Base-by-base conservation (phyloP, 495 filamentous ascomycete species). In the Penicillium malachiteum region DNA sequence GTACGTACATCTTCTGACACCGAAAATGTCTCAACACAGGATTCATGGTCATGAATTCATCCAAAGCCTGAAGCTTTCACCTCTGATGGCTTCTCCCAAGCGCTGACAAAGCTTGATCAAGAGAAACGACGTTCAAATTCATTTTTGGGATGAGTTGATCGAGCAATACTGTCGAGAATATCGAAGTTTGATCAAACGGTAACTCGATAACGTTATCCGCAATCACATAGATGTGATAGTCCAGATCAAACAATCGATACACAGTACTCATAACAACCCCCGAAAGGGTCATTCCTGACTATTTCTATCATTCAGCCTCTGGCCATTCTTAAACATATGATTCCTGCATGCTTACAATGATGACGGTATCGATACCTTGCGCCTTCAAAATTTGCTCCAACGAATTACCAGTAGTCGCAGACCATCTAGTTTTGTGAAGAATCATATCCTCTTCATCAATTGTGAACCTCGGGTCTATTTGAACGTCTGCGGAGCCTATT, bases 231-330 rank as follows among this genome's bases (percentile, higher is more conserved):
- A 79, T 65, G 26, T 74, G 62, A 50, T 67, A 75, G 48, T 78
- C 73, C 43, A 76, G 50, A 52, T 78, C 73, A 50, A 77, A 80
- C 26, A 80, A 40, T 16, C 71, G 66, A 54, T 78, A 78, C 5
- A 71, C 55, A 0, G 75, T 79, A 35, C 58, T 64, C 71, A 75
- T 67, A 5, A 79, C 66, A 10, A 77, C 75, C 0, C 77, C 74
- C 1, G 71, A 74, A 5, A 74, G 69, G 16, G 60, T 67, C 33
- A 80, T 40, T 2, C 75, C 75, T 5, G 73, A 77, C 70, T 76
- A 37, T 26, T 26, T 26, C 2, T 1, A 26, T 26, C 21, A 26
- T 26, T 26, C 4, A 26, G 21, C 4, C 4, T 26, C 2, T 1
- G 4, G 21, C 4, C 21, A 4, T 26, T 26, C 4, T 4, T 26